Evolutionary conservation across 2,329 filamentous ascomycete genomes (phyloP).

Genomic region (Fusarium marasasianum): DNA sequence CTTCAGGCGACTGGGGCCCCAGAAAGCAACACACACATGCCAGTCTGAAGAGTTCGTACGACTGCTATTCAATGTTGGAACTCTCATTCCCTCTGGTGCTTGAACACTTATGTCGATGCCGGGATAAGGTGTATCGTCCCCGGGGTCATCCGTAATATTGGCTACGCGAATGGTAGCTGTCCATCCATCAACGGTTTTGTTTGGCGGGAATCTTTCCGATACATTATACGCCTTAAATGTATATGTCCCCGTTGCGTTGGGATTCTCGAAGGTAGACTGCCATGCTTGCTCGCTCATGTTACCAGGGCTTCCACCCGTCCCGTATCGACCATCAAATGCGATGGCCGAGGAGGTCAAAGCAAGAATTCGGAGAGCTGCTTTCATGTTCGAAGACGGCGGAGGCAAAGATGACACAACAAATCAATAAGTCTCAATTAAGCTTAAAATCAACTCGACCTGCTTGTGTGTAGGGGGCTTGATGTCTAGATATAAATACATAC

Average conservation of each 20-base stretch:
- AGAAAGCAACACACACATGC: conserved; percentile 4
- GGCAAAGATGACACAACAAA: neutral
- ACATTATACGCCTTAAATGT: conserved; percentile 11
- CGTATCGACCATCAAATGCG: neutral
- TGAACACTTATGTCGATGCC: conserved; percentile 12
- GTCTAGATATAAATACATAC: neutral
- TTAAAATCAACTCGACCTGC: neutral
- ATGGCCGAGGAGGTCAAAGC: neutral
- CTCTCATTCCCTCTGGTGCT: conserved; percentile 11
- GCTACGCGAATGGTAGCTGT: conserved; percentile 15
- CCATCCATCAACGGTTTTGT: conserved; percentile 4
- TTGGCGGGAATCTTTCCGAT: conserved; percentile 10
- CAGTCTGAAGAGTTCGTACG: conserved; percentile 5
- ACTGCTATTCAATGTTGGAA: neutral
- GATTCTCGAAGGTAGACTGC: conserved; percentile 9
- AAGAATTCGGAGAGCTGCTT: neutral
- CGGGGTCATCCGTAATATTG: conserved; percentile 17
- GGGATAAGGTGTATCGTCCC: neutral
- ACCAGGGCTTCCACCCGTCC: neutral
- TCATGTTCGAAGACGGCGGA: neutral
- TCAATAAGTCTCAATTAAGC: neutral
- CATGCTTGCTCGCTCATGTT: conserved; percentile 12
- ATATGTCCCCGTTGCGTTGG: conserved; percentile 14
- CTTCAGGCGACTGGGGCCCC: neutral
- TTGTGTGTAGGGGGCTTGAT: neutral